Conservation (phyloP, 2,329 filamentous ascomycete species). For the Colletotrichum sp. region DNA sequence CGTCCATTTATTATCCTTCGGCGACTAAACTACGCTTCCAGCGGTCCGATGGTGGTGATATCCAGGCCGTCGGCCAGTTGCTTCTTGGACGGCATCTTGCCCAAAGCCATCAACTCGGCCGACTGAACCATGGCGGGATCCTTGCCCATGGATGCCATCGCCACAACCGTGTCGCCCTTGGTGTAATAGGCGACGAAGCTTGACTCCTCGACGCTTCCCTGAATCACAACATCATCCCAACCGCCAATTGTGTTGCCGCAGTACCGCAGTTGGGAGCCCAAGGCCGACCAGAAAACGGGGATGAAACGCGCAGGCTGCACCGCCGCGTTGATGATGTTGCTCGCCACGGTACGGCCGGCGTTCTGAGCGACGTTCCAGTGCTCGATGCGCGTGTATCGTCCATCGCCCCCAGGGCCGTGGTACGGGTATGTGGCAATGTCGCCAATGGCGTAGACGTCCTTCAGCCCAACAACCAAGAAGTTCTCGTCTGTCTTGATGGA, state of each 20-base stretch:
- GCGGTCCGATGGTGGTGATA: conserved; percentile 47
- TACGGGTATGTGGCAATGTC: conserved; percentile 97
- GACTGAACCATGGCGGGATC: conserved; percentile 87
- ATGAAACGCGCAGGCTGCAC: conserved; percentile 75
- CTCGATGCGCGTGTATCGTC: conserved; percentile 81
- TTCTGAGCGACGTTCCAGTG: conserved; percentile 99
- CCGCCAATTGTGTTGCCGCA: conserved; percentile 84
- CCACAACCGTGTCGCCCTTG: conserved; percentile 84
- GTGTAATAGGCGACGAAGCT: conserved; percentile 92
- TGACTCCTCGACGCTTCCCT: conserved; percentile 76
- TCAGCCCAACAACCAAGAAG: conserved; percentile 76
- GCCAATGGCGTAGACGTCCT: conserved; percentile 89
- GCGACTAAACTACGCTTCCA: conserved; percentile 28
- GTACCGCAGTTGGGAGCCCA: conserved; percentile 89
- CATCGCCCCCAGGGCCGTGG: conserved; percentile 83
- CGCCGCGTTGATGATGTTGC: conserved; percentile 73
- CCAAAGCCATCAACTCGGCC: conserved; percentile 82
- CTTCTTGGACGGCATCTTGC: conserved; percentile 83
- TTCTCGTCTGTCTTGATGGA: conserved; percentile 81
- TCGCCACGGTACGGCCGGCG: conserved; percentile 79
- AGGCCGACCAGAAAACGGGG: conserved; percentile 95
- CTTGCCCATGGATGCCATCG: conserved; percentile 87
- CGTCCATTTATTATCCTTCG: background rate
- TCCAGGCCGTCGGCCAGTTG: conserved; percentile 71
- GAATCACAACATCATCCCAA: conserved; percentile 84